Conservation (phyloP, 73 alveolate species). For the Paramecium octaurelia region DNA sequence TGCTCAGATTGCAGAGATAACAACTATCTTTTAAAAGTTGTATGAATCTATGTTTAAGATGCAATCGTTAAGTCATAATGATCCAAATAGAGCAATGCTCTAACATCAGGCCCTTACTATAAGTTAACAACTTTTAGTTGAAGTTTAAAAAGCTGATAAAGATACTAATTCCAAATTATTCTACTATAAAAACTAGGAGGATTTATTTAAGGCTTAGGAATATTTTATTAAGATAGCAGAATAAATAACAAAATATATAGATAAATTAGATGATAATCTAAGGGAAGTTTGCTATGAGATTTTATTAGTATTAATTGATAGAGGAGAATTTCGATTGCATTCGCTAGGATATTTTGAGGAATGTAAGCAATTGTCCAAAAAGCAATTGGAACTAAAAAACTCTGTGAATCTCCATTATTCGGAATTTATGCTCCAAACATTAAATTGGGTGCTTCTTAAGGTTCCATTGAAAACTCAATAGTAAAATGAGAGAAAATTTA, state of each 20-base stretch:
- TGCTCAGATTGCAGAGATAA: not conserved
- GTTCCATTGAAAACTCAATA: not conserved
- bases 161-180: not conserved
- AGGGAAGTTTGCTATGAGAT: not conserved
- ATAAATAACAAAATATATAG: not conserved
- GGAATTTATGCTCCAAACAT: not conserved
- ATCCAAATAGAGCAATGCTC: not conserved
- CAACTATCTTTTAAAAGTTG: not conserved
- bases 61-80: not conserved
- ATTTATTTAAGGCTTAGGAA: not conserved
- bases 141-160: not conserved
- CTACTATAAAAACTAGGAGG: not conserved
- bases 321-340: conserved; percentile 46
- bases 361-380: not conserved
- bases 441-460: not conserved
- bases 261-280: not conserved
- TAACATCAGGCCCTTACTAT: not conserved
- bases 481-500: not conserved
- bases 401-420: not conserved
- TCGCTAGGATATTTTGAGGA: conserved; percentile 23
- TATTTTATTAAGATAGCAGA: conserved; percentile 29
- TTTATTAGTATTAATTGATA: not conserved
- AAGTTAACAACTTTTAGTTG: not conserved
- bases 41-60: not conserved
- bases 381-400: conserved; percentile 5